Evolutionary conservation across 2,329 filamentous ascomycete genomes (phyloP), one percentile per base, ranked within the genome.

Genomic region (Arthrobotrys entomopaga): DNA sequence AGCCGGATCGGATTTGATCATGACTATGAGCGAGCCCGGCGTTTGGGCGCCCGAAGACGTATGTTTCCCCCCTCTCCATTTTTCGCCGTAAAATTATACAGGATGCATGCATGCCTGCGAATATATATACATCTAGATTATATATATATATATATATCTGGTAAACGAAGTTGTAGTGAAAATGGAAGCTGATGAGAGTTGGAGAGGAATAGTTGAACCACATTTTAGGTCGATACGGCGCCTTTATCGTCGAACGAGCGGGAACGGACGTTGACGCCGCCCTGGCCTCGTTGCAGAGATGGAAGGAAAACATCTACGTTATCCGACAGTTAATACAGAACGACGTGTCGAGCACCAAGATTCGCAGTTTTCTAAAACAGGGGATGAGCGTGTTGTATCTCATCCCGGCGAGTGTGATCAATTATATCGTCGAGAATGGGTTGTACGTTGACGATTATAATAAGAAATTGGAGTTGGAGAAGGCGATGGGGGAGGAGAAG

Each of bases 181-280:
- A n/a, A 50, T 6, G 7, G 24, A 26, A 7, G 24, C 24, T 26
- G 24, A 26, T 26, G 3, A 3, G 7, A 7, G 7, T 26, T n/a
- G n/a, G 24, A 26, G 3, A 26, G 7, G 7, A 42, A 52, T 56
- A 75, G 71, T 48, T 75, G 65, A 90, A 95, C 78, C 91, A 96
- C 78, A 97, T 97, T 72, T 84, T 97, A 19, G 89, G 91, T 54
- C 87, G 90, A 80, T 97, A 91, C 80, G 92, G 92, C 49, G 89
- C 90, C 29, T 93, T 96, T 80, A 91, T 94, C 72, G 86, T 96
- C n/a, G 91, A 97, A 84, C 88, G 94, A 73, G 89, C 89, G 46
- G 93, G 93, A 49, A 96, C 92, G 20, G 92, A 96, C 79, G 90
- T 96, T 57, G 91, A 96, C 76, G 91, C 96, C 80, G 93, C 93